A percentile compares a stretch with the other conserved stretches of the same genome.
Evolutionary conservation across 208 protist genomes (phyloP).

Genomic region (Acanthamoeba quina): DNA sequence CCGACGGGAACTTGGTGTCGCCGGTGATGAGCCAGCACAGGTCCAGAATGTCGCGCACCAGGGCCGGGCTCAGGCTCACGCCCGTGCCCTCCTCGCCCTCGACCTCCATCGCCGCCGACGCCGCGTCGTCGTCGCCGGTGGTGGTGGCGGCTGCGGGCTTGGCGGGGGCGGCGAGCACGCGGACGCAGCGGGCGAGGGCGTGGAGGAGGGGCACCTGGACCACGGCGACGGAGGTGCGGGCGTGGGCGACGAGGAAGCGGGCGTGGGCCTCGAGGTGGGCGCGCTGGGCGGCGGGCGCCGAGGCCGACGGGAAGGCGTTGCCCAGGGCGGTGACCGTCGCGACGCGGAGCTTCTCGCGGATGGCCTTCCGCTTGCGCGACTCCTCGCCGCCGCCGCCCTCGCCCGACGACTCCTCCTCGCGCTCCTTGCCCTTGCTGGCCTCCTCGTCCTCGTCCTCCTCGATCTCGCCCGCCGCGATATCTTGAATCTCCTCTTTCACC

Average conservation of each 20-base stretch:
- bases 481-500: neutral
- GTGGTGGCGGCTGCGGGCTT: neutral
- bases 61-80: neutral
- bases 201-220: conserved; percentile 58
- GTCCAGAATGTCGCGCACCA: conserved; percentile 34
- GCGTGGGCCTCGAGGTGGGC: neutral
- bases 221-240: neutral
- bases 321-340: conserved; percentile 46
- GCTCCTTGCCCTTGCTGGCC: conserved; percentile 62
- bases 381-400: conserved; percentile 33
- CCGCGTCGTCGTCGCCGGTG: neutral
- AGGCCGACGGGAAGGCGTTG: conserved; percentile 21
- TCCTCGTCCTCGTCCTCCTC: conserved; percentile 57
- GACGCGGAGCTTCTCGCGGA: neutral
- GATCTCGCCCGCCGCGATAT: conserved; percentile 32
- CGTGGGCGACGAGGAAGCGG: conserved; percentile 28
- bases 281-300: neutral
- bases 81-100: neutral
- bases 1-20: conserved; percentile 69
- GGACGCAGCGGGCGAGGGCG: conserved; percentile 10
- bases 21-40: conserved; percentile 18
- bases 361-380: conserved; percentile 7
- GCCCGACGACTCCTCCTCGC: neutral
- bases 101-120: neutral
- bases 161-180: neutral